phyloP scores from a whole-genome alignment of 495 filamentous ascomycete species.

The Cetradonia linearis region DNA sequence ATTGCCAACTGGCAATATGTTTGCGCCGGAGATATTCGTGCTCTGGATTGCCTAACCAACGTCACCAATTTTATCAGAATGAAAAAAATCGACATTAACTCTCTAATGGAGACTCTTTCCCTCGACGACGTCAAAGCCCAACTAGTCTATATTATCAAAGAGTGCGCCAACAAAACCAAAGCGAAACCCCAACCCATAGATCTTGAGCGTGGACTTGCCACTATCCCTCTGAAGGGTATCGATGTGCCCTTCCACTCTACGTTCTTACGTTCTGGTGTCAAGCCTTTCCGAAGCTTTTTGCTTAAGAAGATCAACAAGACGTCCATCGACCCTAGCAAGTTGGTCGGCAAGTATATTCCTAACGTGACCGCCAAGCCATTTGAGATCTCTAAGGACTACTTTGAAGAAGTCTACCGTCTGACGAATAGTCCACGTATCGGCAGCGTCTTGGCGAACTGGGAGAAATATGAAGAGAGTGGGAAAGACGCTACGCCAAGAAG shows the following conservation, averaged over 20 bases:
- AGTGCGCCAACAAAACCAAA: slow-evolving; percentile 74
- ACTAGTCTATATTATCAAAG: slow-evolving; percentile 74
- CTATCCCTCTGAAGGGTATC: slow-evolving; percentile 91
- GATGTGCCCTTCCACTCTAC: slow-evolving; percentile 99
- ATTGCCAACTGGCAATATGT: slow-evolving; percentile 98
- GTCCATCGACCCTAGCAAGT: slow-evolving; percentile 89
- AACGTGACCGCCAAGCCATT: slow-evolving; percentile 96
- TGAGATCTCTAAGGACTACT: slow-evolving; percentile 94
- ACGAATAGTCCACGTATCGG: slow-evolving; percentile 91
- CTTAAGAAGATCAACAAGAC: slow-evolving; percentile 99
- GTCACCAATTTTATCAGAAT: slow-evolving; percentile 90
- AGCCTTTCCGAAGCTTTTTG: slow-evolving; percentile 93
- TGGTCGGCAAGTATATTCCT: slow-evolving; percentile 97
- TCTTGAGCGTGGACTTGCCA: slow-evolving; percentile 89
- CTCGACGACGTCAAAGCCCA: slow-evolving; percentile 74
- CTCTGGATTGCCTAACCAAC: slow-evolving; percentile 85
- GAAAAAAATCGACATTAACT: slow-evolving; percentile 92
- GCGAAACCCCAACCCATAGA: slow-evolving; percentile 78
- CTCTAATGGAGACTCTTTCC: slow-evolving; percentile 73
- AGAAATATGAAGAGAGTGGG: slow-evolving; percentile 48
- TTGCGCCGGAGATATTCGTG: slow-evolving; percentile 90
- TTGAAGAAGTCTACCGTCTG: slow-evolving; percentile 91
- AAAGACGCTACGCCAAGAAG: slow-evolving; percentile 26
- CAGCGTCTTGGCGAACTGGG: slow-evolving; percentile 77
- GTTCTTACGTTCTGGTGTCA: slow-evolving; percentile 93